Evolutionary conservation across 2,329 filamentous ascomycete genomes (phyloP), one percentile per base, ranked within the genome.

Genomic region (Stachybotrys elegans): DNA sequence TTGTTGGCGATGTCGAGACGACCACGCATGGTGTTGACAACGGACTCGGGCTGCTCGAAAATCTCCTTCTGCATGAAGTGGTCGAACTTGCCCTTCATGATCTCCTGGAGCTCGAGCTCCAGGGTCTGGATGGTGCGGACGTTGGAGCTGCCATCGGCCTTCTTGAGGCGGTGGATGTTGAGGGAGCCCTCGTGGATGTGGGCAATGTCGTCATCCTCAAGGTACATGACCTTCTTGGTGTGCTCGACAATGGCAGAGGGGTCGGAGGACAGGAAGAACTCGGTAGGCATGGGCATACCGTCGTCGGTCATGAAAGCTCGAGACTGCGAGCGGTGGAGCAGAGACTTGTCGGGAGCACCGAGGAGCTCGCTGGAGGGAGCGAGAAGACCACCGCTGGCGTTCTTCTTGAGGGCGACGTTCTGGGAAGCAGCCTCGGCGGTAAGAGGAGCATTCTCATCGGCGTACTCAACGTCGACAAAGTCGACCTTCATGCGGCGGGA

Each of bases 1-100:
- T 94, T 95, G 78, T 96, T 95, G 59, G 83, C 85, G 48, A 86
- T 78, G 69, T 98, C 93, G 59, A 98, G 77, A 73, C 93, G 93
- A 72, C 93, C 93, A 83, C 93, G 89, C 93, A 98, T 98, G 55
- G 93, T 96, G 81, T 98, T 98, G 75, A 98, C 84, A 49, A 98
- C 89, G 13, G 93, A 98, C 73, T 98, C 93, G 62, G 93, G 93
- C 77, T 98, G 93, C 79, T 98, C 93, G 69, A 98, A 98, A 62
- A 98, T 98, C 70, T 98, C 93, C 83, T 98, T 98, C 70, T 98
- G 93, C 93, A 98, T 98, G 79, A 96, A 98, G 76, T 98, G 93
- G 69, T 98, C 93, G 71, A 97, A 98, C 67, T 93, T 94, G 70
- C 93, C 93, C 85, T 98, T 98, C 93, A 98, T 98, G 72, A 98